Conservation (phyloP, 768 basidiomycete species). For the Cyathus striatus region DNA sequence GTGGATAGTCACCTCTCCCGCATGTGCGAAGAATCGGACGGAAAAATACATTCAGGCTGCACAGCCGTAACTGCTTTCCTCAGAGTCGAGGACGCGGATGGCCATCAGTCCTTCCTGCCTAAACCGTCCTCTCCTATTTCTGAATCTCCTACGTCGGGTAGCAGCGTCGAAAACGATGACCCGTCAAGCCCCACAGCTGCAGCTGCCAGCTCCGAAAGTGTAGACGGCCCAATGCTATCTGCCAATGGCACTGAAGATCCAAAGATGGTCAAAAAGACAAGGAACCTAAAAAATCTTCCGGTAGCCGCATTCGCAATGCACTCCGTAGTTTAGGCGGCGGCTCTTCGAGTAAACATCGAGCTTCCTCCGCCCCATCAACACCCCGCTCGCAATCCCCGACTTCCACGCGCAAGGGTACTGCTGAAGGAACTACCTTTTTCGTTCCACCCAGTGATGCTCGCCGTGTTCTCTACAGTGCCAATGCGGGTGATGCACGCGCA, state of each 20-base stretch:
- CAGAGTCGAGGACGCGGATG: constrained; percentile 79
- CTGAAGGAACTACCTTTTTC: constrained; percentile 22
- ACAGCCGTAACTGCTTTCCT: constrained; percentile 96
- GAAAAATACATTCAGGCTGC: constrained; percentile 94
- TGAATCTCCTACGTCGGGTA: constrained; percentile 28
- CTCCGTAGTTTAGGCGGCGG: constrained; percentile 45
- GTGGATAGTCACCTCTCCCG: constrained; percentile 82
- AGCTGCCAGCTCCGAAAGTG: constrained; percentile 37
- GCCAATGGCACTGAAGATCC: no score
- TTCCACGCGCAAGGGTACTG: constrained; percentile 18
- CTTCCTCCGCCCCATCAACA: constrained; percentile 20
- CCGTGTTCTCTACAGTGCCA: constrained; percentile 90
- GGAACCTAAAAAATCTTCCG: constrained; percentile 37
- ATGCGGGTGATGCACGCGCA: constrained; percentile 93
- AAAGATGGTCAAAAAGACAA: no score
- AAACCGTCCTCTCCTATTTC: constrained; percentile 22
- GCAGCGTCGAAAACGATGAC: constrained; percentile 22
- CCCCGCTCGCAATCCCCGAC: constrained; percentile 30
- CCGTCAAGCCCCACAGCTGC: no score
- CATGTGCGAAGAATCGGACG: constrained; percentile 82
- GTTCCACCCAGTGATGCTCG: constrained; percentile 49
- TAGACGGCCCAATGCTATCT: constrained; percentile 26
- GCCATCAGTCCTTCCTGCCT: constrained; percentile 62
- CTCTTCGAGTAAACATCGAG: constrained; percentile 17
- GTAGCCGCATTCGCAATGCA: constrained; percentile 51